Evolutionary conservation across 345 rosid species (phyloP).

Genomic region (Laguncularia racemosa): DNA sequence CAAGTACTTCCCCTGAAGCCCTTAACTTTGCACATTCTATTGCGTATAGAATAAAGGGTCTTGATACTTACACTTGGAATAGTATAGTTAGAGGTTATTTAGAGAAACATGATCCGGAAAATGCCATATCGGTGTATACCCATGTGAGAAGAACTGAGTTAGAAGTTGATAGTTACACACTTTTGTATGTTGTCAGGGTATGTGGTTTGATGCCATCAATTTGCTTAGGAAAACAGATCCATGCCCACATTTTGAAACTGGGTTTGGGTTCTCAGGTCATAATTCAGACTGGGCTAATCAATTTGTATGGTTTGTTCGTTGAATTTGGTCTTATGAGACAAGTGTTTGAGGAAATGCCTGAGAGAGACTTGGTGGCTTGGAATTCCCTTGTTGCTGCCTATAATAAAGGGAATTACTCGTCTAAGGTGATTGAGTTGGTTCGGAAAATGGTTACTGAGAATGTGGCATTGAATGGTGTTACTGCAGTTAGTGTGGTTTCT

Average conservation of each 20-base stretch:
- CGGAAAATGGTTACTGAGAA: constrained; percentile 8
- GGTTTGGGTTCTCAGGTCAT: constrained; percentile 18
- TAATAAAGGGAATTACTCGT: constrained; percentile 8
- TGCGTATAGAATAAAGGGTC: too few species aligned
- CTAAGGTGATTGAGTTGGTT: constrained; percentile 13
- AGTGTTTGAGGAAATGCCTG: constrained; percentile 26
- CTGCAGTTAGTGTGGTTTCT: constrained; percentile 15
- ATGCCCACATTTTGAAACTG: constrained; percentile 26
- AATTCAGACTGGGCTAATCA: constrained; percentile 22
- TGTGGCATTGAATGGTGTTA: constrained; percentile 9
- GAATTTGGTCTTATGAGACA: constrained; percentile 7
- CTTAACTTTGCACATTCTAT: too few species aligned
- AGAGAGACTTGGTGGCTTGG: constrained; percentile 25
- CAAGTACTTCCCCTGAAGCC: too few species aligned
- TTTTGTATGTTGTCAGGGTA: constrained; percentile 31
- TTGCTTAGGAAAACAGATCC: constrained; percentile 21
- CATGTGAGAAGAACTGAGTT: too few species aligned
- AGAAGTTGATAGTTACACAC: constrained; percentile 6
- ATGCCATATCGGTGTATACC: too few species aligned
- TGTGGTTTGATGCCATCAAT: constrained; percentile 19
- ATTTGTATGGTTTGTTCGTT: constrained; percentile 3
- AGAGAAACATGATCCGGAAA: too few species aligned
- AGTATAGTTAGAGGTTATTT: too few species aligned
- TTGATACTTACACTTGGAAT: too few species aligned
- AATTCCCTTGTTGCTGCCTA: constrained; percentile 20